Base-by-base conservation (phyloP, 2,329 filamentous ascomycete species). In the Lasiodiplodia citricola region DNA sequence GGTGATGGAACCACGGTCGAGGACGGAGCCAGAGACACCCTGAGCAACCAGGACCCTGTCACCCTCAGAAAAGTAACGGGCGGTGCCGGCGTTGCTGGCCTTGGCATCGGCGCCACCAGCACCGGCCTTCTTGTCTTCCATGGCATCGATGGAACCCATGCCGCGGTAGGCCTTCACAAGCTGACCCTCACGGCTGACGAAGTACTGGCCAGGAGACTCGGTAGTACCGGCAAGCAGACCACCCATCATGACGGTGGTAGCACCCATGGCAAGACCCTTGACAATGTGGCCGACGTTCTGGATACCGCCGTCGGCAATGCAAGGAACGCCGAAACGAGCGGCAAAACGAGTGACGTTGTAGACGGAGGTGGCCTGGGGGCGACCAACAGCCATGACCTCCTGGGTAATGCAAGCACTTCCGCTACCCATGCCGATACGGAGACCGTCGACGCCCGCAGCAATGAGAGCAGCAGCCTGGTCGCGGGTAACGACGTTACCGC, bases 271-370 rank as follows among this genome's bases (percentile, higher is more conserved):
- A 73, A 99, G 90, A 79, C 94, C 95, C 88, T 99, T 99, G 82
- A 99, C 96, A 73, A 99, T 97, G 85, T 99, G 96, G 67, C 96
- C 96, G 73, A 99, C 92, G 78, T 99, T 99, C 83, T 99, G 96
- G 74, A 99, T 92, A 83, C 96, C 96, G 75, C 96, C 96, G 76
- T 99, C 96, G 70, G 96, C 96, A 78, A 99, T 98, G 83, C 95
- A 98, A 69, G 96, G 96, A 74, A 99, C 94, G 71, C 96, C 96
- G 77, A 99, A 99, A 74, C 90, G 91, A 69, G 92, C 92, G 65
- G 96, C 95, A 76, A 99, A 99, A 66, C 89, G 86, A 76, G 92
- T 91, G 75, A 99, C 96, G 74, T 91, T 92, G 86, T 92, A 94
- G 70, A 99, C 95, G 54, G 96, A 91, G 35, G 94, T 93, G 52